Percentiles rank a stretch among this genome's conserved stretches.
These are phyloP conservation scores for Gryganskiella cystojenkinii DNA, from an alignment of 192 early-diverging fungal genomes.

Conservation along the genomic window DNA sequence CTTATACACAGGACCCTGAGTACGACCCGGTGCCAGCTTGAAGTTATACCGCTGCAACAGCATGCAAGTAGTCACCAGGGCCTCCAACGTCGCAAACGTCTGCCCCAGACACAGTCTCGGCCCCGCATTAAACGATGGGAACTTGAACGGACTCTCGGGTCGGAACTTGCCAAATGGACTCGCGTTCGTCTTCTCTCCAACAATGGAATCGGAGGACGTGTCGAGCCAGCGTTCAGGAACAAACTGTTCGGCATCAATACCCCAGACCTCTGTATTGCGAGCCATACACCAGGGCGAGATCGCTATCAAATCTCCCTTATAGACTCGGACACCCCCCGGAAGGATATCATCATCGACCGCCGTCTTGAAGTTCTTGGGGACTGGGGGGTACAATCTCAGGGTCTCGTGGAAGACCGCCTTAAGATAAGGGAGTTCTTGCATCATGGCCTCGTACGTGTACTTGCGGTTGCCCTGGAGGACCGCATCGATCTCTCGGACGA, in stretches of 20 bases:
- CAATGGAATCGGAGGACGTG: neutral
- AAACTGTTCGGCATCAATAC: conserved; percentile 62
- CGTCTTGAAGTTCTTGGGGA: conserved; percentile 64
- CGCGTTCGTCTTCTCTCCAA: neutral
- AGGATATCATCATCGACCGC: conserved; percentile 53
- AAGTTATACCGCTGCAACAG: conserved; percentile 44
- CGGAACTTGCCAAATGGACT: conserved; percentile 48
- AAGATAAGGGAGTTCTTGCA: conserved; percentile 54
- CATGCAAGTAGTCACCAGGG: conserved; percentile 26
- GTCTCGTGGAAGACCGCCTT: conserved; percentile 67
- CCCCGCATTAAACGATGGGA: conserved; percentile 67
- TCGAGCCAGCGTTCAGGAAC: conserved; percentile 66
- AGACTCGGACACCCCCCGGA: conserved; percentile 56
- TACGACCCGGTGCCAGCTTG: conserved; percentile 23
- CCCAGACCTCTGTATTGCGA: conserved; percentile 52
- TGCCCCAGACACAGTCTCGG: conserved; percentile 59
- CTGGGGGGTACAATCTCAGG: conserved; percentile 60
- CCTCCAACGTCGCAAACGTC: conserved; percentile 54
- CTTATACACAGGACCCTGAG: conserved; percentile 8
- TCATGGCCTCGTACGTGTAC: conserved; percentile 45
- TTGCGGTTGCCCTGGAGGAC: conserved; percentile 4
- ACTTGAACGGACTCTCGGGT: conserved; percentile 55
- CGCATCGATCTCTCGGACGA: conserved; percentile 36
- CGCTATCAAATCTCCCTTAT: conserved; percentile 58
- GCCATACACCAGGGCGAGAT: conserved; percentile 44